Conservation (phyloP, 2,329 filamentous ascomycete genomes). For the Byssothecium circinans region DNA sequence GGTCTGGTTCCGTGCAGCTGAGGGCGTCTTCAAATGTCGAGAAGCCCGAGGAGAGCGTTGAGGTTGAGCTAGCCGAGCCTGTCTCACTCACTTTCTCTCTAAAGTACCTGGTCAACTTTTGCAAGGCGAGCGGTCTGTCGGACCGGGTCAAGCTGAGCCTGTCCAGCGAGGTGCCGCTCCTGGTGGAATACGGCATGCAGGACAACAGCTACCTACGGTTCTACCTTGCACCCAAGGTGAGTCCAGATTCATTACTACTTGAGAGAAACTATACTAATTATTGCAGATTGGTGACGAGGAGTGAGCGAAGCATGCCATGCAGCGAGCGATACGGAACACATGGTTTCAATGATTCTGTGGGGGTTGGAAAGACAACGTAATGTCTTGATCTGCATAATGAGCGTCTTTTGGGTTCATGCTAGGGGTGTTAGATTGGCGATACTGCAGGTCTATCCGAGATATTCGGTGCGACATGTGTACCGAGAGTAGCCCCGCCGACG, state of each 20-base stretch:
- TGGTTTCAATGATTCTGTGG: conserved; percentile 30
- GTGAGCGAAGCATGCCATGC: conserved; percentile 40
- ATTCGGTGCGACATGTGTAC: conserved; percentile 19
- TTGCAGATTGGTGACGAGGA: conserved; percentile 70
- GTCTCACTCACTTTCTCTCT: conserved; percentile 96
- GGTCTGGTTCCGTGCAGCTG: conserved; percentile 89
- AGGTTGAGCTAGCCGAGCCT: conserved; percentile 88
- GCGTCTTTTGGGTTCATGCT: conserved; percentile 21
- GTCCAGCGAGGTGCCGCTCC: conserved; percentile 91
- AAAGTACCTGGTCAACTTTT: conserved; percentile 99
- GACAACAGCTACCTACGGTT: conserved; percentile 93
- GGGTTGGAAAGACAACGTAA: conserved; percentile 22
- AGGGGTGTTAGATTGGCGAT: conserved; percentile 22
- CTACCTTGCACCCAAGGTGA: conserved; percentile 96
- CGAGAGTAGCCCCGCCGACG: conserved; percentile 37
- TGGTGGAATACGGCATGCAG: conserved; percentile 85
- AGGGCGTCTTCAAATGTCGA: conserved; percentile 87
- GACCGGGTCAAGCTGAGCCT: conserved; percentile 85
- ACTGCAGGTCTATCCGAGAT: conserved; percentile 17
- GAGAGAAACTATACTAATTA: conserved; percentile 38
- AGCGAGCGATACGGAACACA: conserved; percentile 23
- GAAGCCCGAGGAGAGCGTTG: conserved; percentile 81
- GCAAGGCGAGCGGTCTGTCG: conserved; percentile 90
- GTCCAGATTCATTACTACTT: conserved; percentile 23
- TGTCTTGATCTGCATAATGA: conserved; percentile 31